Evolutionary conservation across 371 early-diverging fungal genomes (phyloP).

Genomic region (Mucor saturninus): DNA sequence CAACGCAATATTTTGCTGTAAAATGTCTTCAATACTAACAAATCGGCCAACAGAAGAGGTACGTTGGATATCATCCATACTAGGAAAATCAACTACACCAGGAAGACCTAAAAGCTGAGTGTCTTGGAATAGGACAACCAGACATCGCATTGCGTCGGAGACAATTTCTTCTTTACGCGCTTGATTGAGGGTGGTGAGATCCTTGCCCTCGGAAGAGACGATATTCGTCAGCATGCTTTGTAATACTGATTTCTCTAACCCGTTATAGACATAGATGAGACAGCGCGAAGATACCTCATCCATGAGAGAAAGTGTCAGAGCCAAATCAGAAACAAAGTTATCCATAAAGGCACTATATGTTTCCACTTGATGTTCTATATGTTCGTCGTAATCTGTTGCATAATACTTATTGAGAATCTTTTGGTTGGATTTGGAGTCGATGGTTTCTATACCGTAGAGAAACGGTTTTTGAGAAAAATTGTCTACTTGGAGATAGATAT

Average conservation of each 20-base stretch:
- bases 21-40: conserved; percentile 30
- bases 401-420: not conserved
- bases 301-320: conserved; percentile 10
- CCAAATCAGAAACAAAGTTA: conserved; percentile 23
- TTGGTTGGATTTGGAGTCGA: not conserved
- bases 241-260: conserved; percentile 22
- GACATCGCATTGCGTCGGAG: conserved; percentile 29
- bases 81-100: conserved; percentile 12
- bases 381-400: not conserved
- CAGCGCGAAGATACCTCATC: conserved; percentile 19
- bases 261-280: conserved; percentile 33
- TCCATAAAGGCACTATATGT: conserved; percentile 16
- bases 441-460: conserved; percentile 22
- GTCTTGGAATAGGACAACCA: conserved; percentile 41
- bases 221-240: conserved; percentile 29
- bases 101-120: conserved; percentile 31
- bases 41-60: conserved; percentile 23
- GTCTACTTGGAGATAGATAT: conserved; percentile 35
- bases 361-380: not conserved
- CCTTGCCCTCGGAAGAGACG: conserved; percentile 13
- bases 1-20: conserved; percentile 43
- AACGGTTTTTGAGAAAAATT: conserved; percentile 27
- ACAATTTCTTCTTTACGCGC: conserved; percentile 6
- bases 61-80: conserved; percentile 12
- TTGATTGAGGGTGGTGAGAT: not conserved